Evolutionary conservation across 2,329 filamentous ascomycete species (phyloP).

Genomic region (Endocalyx cinctus): DNA sequence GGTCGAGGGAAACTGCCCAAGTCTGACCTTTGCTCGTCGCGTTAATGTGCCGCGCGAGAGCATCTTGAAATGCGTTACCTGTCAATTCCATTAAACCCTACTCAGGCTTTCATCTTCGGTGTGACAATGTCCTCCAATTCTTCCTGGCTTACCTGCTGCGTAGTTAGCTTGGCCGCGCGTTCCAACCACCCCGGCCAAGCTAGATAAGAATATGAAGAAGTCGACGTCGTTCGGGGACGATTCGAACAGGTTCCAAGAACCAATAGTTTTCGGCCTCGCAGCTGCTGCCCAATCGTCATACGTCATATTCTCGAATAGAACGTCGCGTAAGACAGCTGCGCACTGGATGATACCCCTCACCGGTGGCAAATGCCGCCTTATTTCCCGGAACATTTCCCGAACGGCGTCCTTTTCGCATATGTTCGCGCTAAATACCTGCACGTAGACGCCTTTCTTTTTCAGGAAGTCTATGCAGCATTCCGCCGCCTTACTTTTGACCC

Average conservation of each 20-base stretch:
- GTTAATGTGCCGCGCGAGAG: too few relatives aligned
- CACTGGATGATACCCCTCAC: constrained; percentile 15
- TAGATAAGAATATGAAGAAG: constrained; percentile 23
- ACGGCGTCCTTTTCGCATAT: constrained; percentile 35
- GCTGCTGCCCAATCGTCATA: constrained; percentile 6
- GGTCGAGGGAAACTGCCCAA: constrained; percentile 45
- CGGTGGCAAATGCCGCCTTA: constrained; percentile 16
- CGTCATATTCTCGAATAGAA: constrained; percentile 12
- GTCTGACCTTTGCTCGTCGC: too few relatives aligned
- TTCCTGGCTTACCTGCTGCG: too few relatives aligned
- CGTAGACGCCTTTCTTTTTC: constrained; percentile 27
- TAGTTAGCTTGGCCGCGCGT: constrained; percentile 23
- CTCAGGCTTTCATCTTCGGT: too few relatives aligned
- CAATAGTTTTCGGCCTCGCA: constrained; percentile 2
- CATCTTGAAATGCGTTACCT: too few relatives aligned
- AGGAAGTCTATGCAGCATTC: constrained; percentile 27
- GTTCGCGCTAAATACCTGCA: constrained; percentile 34
- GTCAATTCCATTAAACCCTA: too few relatives aligned
- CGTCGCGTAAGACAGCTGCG: constrained; percentile 12
- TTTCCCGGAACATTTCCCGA: constrained; percentile 11
- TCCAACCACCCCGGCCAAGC: constrained; percentile 15
- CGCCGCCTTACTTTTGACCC: constrained; percentile 21
- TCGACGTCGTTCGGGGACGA: constrained; percentile 18
- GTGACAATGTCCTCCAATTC: too few relatives aligned
- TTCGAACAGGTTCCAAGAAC: constrained; percentile 9